Evolutionary conservation across 768 basidiomycete genomes (phyloP).

Genomic region (Podaxis sp.): DNA sequence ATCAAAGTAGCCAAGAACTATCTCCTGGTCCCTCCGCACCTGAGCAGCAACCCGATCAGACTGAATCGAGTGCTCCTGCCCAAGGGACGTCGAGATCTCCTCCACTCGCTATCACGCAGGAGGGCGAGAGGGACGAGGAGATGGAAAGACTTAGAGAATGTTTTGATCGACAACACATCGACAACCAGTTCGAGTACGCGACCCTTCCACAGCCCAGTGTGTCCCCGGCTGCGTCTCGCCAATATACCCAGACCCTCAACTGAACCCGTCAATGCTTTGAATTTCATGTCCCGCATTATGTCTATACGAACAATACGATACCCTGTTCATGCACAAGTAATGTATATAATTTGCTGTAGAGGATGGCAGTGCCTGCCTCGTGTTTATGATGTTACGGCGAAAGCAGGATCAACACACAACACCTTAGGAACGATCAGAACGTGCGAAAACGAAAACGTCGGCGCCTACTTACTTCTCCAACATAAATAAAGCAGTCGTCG

Average conservation of each 20-base stretch:
- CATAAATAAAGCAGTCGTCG: constrained; percentile 53
- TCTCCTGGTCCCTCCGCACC: not conserved
- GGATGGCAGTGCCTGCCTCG: no score
- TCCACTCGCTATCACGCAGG: not conserved
- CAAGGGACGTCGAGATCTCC: not conserved
- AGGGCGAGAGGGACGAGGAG: not conserved
- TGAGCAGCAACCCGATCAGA: not conserved
- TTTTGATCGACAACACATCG: not conserved
- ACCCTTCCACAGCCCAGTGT: not conserved
- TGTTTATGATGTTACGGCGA: not conserved
- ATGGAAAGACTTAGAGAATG: not conserved
- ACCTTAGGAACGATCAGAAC: not conserved
- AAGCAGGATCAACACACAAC: constrained; percentile 2
- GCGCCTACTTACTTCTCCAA: constrained; percentile 47
- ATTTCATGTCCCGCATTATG: not conserved
- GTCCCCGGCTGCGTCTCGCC: not conserved
- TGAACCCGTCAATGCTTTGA: not conserved
- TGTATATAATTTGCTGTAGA: no score
- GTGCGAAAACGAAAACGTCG: not conserved
- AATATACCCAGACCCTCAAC: not conserved
- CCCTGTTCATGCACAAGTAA: not conserved
- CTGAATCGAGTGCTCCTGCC: not conserved
- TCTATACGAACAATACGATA: not conserved
- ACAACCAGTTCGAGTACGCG: not conserved
- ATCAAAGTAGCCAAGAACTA: not conserved